These are phyloP conservation scores for Populus hybrid DNA, from an alignment of 441 rosid genomes.

Conservation along the genomic window DNA sequence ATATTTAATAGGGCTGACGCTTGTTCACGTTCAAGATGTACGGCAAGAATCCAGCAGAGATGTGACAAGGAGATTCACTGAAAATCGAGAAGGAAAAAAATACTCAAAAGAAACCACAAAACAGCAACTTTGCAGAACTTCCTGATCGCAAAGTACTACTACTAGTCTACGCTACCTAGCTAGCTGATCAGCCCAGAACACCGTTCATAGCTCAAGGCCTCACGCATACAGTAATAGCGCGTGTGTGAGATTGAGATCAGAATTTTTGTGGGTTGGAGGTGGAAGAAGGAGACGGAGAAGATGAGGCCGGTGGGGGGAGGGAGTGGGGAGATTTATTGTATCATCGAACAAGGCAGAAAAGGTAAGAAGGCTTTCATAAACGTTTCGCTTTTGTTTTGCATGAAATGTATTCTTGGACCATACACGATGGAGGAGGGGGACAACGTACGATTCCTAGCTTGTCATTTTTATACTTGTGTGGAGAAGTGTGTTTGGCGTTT, in stretches of 20 bases:
- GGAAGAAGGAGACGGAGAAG: background rate
- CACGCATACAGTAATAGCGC: too few relatives aligned
- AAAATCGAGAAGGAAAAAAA: background rate
- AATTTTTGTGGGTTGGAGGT: background rate
- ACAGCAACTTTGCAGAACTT: constrained; percentile 10
- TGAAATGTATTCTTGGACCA: too few relatives aligned
- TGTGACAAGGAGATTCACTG: constrained; percentile 16
- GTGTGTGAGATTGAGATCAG: background rate
- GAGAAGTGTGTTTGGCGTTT: too few relatives aligned
- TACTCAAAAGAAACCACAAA: background rate
- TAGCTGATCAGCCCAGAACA: background rate
- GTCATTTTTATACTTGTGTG: background rate
- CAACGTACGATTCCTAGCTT: background rate
- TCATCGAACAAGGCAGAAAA: too few relatives aligned
- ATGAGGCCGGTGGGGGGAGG: background rate
- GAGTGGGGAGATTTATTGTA: background rate
- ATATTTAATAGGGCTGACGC: constrained; percentile 8
- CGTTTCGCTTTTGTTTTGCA: too few relatives aligned
- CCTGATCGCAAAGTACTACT: background rate
- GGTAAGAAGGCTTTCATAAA: too few relatives aligned
- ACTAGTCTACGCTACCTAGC: background rate
- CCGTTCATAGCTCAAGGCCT: background rate
- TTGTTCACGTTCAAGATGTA: constrained; percentile 11
- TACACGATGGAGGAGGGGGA: background rate
- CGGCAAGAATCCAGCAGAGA: constrained; percentile 18